These are phyloP conservation scores for Grifola frondosa DNA, from an alignment of 1,284 basidiomycete genomes.

Conservation along the genomic window DNA sequence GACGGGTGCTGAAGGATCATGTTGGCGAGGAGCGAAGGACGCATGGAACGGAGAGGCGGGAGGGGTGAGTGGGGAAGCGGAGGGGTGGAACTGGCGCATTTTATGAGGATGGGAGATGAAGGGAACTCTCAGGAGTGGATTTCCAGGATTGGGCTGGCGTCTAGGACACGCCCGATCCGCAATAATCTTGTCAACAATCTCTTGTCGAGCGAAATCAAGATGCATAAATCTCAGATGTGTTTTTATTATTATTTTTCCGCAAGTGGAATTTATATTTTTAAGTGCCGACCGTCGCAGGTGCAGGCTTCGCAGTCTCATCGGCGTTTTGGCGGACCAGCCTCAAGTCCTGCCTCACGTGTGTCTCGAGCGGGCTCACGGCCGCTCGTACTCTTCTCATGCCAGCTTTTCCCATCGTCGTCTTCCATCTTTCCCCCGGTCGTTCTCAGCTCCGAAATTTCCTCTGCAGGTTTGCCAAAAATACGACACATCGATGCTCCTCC, in stretches of 20 bases:
- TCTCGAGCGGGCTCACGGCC: slow-evolving; percentile 4
- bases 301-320: too few relatives aligned
- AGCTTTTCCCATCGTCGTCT: slow-evolving; percentile 24
- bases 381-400: slow-evolving; percentile 5
- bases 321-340: slow-evolving; percentile 19
- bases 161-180: slow-evolving; percentile 20
- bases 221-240: slow-evolving; percentile 26
- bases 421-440: slow-evolving; percentile 19
- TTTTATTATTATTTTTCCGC: too few relatives aligned
- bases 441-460: slow-evolving; percentile 15
- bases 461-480: slow-evolving; percentile 5
- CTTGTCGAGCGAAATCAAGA: slow-evolving; percentile 23
- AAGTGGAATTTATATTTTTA: too few relatives aligned
- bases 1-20: slow-evolving; percentile 22
- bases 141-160: slow-evolving; percentile 10
- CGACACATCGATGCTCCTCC: slow-evolving; percentile 5
- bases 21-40: slow-evolving; percentile 15
- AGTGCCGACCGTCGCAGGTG: too few relatives aligned
- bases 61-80: slow-evolving; percentile 10
- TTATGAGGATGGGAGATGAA: slow-evolving; percentile 20
- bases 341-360: slow-evolving; percentile 10
- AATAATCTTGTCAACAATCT: slow-evolving; percentile 10
- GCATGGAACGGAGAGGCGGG: slow-evolving; percentile 18
- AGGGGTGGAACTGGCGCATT: slow-evolving; percentile 16
- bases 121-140: slow-evolving; percentile 24